Evolutionary conservation across 2,329 filamentous ascomycete genomes (phyloP).

Genomic region (Epichloe aotearoae): DNA sequence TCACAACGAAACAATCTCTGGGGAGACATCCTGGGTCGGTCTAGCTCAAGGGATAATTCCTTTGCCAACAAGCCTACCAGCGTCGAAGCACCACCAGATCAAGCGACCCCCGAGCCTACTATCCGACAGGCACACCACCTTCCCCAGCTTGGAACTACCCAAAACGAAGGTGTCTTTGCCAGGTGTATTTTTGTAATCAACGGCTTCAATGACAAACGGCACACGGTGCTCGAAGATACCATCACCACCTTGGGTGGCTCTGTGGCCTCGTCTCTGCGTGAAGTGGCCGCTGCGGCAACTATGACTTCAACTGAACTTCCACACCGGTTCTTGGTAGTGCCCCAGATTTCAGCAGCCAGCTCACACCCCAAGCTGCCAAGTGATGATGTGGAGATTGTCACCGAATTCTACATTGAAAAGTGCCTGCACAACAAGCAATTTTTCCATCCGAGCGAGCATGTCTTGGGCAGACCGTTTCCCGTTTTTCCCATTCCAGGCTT

Average conservation of each 20-base stretch:
- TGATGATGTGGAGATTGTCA: conserved; percentile 43
- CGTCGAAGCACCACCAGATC: conserved; percentile 3
- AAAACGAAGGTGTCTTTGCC: conserved; percentile 33
- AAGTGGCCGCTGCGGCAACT: conserved; percentile 19
- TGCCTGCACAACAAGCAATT: conserved; percentile 68
- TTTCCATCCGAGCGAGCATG: conserved; percentile 53
- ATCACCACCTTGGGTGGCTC: conserved; percentile 35
- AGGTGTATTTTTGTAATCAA: conserved; percentile 45
- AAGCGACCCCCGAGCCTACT: conserved; percentile 5
- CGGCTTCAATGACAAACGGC: conserved; percentile 42
- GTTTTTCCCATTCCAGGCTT: conserved; percentile 59
- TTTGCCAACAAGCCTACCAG: conserved; percentile 14
- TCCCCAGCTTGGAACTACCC: neutral
- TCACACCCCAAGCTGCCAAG: conserved; percentile 27
- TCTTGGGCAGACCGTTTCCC: conserved; percentile 66
- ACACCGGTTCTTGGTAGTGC: conserved; percentile 40
- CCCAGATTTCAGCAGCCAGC: conserved; percentile 34
- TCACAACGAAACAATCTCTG: conserved; percentile 76
- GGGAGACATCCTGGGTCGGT: conserved; percentile 64
- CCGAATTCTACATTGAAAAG: conserved; percentile 86
- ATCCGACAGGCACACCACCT: conserved; percentile 2
- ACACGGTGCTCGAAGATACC: conserved; percentile 33
- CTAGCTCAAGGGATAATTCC: conserved; percentile 22
- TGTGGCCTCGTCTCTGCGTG: conserved; percentile 29
- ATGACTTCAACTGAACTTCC: conserved; percentile 14